These are phyloP conservation scores for Saccharum hybrid DNA, from an alignment of 202 grass and related monocot species.

Conservation along the genomic window DNA sequence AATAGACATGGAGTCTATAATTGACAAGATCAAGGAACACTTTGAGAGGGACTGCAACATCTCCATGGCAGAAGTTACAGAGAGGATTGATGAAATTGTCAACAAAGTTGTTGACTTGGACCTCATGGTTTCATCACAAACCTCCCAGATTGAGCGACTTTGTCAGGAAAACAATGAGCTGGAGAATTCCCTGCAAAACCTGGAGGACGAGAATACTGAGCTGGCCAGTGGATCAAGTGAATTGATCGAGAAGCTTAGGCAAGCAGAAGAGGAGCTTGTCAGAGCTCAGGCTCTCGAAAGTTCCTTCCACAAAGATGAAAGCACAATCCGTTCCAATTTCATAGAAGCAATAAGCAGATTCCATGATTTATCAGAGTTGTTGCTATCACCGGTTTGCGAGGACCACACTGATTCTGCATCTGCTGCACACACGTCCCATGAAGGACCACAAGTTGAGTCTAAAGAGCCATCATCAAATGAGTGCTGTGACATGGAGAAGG, in stretches of 20 bases:
- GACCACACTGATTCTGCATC: not conserved
- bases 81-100: constrained; percentile 83
- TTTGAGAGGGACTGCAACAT: constrained; percentile 63
- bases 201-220: constrained; percentile 60
- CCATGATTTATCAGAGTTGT: constrained; percentile 59
- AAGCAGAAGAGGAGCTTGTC: constrained; percentile 65
- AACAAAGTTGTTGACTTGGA: constrained; percentile 77
- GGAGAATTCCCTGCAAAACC: constrained; percentile 57
- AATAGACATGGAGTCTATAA: constrained; percentile 49
- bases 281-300: constrained; percentile 67
- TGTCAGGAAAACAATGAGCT: constrained; percentile 62
- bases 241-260: constrained; percentile 59
- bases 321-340: constrained; percentile 64
- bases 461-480: not conserved
- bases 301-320: constrained; percentile 69
- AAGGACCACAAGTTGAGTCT: not conserved
- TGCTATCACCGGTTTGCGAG: constrained; percentile 51
- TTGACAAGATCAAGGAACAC: constrained; percentile 70
- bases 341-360: constrained; percentile 61
- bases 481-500: not conserved
- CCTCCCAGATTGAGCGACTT: constrained; percentile 71
- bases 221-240: constrained; percentile 44
- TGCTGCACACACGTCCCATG: not conserved
- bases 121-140: constrained; percentile 80
- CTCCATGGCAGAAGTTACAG: constrained; percentile 68